Base-by-base conservation (phyloP, 495 filamentous ascomycete genomes). In the Neohortaea acidophila region DNA sequence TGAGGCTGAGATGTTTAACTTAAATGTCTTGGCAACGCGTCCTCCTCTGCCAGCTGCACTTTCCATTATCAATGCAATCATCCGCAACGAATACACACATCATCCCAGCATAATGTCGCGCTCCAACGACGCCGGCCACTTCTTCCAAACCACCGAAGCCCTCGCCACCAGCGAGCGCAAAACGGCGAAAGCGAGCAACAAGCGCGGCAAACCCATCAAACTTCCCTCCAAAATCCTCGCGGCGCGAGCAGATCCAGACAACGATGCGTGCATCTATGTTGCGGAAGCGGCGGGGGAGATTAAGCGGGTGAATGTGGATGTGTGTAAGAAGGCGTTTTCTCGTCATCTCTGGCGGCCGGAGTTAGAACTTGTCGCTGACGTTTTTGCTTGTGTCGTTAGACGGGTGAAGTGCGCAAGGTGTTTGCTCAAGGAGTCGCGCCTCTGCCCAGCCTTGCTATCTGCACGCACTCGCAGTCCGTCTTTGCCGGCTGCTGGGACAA, bases 401-500 rank as follows among this genome's bases (percentile, higher is more conserved):
- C 49, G 8, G 25, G 38, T 34, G 36, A 59, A 42, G 53, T 44
- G 3, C 51, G 54, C 32, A 52, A 63, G 19, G 52, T 77, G 4
- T 87, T 72, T 54, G 71, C 70, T 54, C 85, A 81, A 9, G 84
- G 84, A 12, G 69, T 67, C 20, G 75, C 84, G 10, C 89, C 89
- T 1, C 55, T 92, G 17, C 84, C 83, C 17, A 80, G 75, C 46
- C 54, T 94, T 33, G 76, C 77, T 20, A 62, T 93, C 21, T 75
- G 77, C 21, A 65, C 72, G 0, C 61, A 61, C 17, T 34, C 24
- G 21, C 9, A 32, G 3, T 72, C 68, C 1, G 45, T 96, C 33
- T 94, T 84, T 56, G 82, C 81, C 20, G 85, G 84, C 18, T 82
- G 77, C 44, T 97, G 89, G 89, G 85, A 97, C 63, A 93, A 91